phyloP scores from a whole-genome alignment of 2,329 filamentous ascomycete species.

The Colletotrichum eremochloae region DNA sequence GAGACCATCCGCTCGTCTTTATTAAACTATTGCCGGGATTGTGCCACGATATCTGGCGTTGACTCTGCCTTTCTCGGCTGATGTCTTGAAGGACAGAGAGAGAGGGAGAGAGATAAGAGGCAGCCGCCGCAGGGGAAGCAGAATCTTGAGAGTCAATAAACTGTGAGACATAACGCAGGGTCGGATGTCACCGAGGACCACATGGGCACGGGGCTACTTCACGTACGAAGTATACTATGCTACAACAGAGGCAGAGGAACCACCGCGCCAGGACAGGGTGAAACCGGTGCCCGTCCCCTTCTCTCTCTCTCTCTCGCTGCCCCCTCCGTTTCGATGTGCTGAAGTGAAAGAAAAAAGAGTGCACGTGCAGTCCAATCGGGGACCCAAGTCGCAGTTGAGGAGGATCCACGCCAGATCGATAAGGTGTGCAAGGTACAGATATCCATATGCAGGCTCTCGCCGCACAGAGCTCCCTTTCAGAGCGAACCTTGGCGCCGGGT shows the following conservation, averaged over 20 bases:
- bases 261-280: background rate
- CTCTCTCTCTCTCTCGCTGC: too few relatives aligned
- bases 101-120: constrained; percentile 3
- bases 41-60: constrained; percentile 12
- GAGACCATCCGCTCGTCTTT: background rate
- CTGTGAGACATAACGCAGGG: background rate
- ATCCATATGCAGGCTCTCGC: background rate
- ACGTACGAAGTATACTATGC: background rate
- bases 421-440: background rate
- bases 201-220: background rate
- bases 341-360: background rate
- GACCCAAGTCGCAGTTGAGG: background rate
- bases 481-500: constrained; percentile 19
- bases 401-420: constrained; percentile 33
- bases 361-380: background rate
- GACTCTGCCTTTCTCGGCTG: background rate
- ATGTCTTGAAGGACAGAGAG: constrained; percentile 6
- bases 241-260: background rate
- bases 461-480: background rate
- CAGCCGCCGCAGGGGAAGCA: too few relatives aligned
- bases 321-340: background rate
- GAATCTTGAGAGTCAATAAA: background rate
- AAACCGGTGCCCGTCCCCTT: background rate
- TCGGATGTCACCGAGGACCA: background rate
- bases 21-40: constrained; percentile 14